A percentile compares a stretch with the other conserved stretches of the same genome.
Conservation (phyloP, 1,139 yeast genomes). For the Yamadazyma epiphylla region DNA sequence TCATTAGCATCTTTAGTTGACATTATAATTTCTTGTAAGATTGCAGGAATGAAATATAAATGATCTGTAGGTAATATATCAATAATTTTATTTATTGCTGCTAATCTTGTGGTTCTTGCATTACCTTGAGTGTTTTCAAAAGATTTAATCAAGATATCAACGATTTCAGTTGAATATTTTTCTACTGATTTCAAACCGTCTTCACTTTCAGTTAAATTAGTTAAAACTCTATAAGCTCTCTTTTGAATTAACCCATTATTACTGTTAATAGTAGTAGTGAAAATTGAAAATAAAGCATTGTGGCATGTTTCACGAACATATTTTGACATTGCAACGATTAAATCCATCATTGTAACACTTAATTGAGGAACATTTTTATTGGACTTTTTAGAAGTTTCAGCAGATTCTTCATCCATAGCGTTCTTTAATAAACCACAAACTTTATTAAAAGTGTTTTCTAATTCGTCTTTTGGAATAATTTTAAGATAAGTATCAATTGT, state of each 20-base stretch:
- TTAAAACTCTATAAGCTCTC: slow-evolving; percentile 79
- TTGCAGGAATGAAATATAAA: slow-evolving; percentile 73
- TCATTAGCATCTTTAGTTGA: slow-evolving; percentile 94
- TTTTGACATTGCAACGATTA: slow-evolving; percentile 81
- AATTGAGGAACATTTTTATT: slow-evolving; percentile 43
- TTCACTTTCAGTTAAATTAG: slow-evolving; percentile 66
- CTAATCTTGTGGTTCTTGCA: slow-evolving; percentile 77
- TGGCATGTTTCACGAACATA: slow-evolving; percentile 72
- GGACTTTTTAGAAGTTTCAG: slow-evolving; percentile 12
- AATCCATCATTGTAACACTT: slow-evolving; percentile 85
- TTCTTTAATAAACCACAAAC: slow-evolving; percentile 75
- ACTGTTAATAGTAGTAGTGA: slow-evolving; percentile 61
- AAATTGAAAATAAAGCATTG: slow-evolving; percentile 72
- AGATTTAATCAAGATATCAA: slow-evolving; percentile 54
- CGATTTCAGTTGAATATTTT: slow-evolving; percentile 55
- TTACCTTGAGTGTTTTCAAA: slow-evolving; percentile 62
- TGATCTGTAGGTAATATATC: slow-evolving; percentile 59
- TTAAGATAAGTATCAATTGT: slow-evolving; percentile 78
- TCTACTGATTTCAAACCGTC: slow-evolving; percentile 53
- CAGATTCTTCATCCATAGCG: slow-evolving; percentile 64
- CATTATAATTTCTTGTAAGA: slow-evolving; percentile 82
- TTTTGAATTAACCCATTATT: slow-evolving; percentile 75
- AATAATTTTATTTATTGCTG: slow-evolving; percentile 60
- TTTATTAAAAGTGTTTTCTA: slow-evolving; percentile 75
- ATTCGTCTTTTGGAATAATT: slow-evolving; percentile 63